These are phyloP conservation scores for Starmerella apis DNA, from an alignment of 805 yeast species.

Conservation along the genomic window DNA sequence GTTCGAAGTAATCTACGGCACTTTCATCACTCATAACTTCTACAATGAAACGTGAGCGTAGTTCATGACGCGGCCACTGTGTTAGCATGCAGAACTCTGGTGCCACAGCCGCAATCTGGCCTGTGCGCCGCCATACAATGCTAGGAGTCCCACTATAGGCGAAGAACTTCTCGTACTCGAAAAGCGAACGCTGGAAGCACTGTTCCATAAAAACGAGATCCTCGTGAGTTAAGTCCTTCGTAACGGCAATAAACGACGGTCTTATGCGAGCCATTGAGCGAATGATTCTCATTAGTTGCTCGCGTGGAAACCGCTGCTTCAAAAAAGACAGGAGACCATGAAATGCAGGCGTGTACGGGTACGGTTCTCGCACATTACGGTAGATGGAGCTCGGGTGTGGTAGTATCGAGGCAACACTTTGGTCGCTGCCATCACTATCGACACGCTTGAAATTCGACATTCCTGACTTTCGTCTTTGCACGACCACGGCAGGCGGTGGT, in stretches of 20 bases:
- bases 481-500: constrained; percentile 3
- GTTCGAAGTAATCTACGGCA: constrained; percentile 76
- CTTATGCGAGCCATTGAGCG: constrained; percentile 81
- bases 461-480: constrained; percentile 1
- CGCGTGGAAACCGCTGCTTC: constrained; percentile 55
- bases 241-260: constrained; percentile 87
- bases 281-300: constrained; percentile 69
- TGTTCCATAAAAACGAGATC: constrained; percentile 93
- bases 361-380: constrained; percentile 62
- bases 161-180: constrained; percentile 81
- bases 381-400: constrained; percentile 39
- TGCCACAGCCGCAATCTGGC: constrained; percentile 92
- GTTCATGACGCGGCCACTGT: constrained; percentile 72
- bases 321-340: constrained; percentile 70
- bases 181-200: constrained; percentile 81
- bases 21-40: constrained; percentile 81
- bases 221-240: constrained; percentile 76
- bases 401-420: not conserved
- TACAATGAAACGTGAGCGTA: constrained; percentile 38
- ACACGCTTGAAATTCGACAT: not conserved
- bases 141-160: constrained; percentile 87
- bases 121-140: constrained; percentile 89
- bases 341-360: constrained; percentile 82
- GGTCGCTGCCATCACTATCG: constrained; percentile 5
- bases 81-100: constrained; percentile 83